Conservation (phyloP, 2,329 filamentous ascomycete species). For the Alternaria alternata region DNA sequence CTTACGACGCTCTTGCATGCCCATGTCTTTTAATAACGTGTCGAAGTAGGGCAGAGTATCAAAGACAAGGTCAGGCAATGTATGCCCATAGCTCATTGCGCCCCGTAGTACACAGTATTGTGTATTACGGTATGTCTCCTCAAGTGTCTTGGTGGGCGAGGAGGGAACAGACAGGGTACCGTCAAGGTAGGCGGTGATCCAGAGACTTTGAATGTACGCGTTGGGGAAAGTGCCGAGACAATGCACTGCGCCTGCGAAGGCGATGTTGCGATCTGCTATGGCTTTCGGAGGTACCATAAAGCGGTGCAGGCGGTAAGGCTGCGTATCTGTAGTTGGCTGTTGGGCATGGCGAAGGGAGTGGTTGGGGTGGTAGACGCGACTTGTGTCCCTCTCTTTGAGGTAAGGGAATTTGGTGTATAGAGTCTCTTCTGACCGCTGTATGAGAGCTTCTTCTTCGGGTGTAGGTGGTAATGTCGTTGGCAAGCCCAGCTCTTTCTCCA, state of each 20-base stretch:
- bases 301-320: conserved; percentile 52
- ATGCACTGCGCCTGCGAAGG: conserved; percentile 41
- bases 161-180: conserved; percentile 52
- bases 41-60: conserved; percentile 44
- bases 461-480: conserved; percentile 45
- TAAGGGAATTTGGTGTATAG: conserved; percentile 26
- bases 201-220: conserved; percentile 53
- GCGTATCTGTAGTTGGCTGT: conserved; percentile 15
- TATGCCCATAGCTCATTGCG: conserved; percentile 75
- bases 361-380: conserved; percentile 27
- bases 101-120: conserved; percentile 74
- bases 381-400: conserved; percentile 29
- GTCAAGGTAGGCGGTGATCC: conserved; percentile 69
- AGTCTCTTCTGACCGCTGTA: conserved; percentile 30
- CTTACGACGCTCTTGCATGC: conserved; percentile 30
- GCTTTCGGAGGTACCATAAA: conserved; percentile 52
- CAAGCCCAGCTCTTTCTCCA: conserved; percentile 58
- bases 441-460: conserved; percentile 49
- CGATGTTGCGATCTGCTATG: conserved; percentile 19
- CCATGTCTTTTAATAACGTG: conserved; percentile 34
- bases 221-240: conserved; percentile 49
- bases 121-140: conserved; percentile 65
- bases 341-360: conserved; percentile 24
- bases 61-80: conserved; percentile 58
- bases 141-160: conserved; percentile 20